Evolutionary conservation across 2,329 filamentous ascomycete genomes (phyloP), one percentile per base, ranked within the genome.

Genomic region (Nemania sp.): DNA sequence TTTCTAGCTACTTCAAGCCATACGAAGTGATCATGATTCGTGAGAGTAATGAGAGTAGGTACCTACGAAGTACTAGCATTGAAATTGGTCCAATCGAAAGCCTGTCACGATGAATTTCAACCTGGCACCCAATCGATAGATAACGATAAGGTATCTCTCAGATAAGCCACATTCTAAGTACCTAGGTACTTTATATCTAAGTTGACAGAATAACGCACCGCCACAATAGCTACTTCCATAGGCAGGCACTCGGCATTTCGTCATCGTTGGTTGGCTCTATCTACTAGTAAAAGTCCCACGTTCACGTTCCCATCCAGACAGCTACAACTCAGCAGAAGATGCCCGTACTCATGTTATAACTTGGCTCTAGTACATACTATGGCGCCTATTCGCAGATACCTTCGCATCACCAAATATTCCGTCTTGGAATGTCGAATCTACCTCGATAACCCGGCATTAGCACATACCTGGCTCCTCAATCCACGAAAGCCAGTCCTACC

Each of bases 351-450:
- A 3, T 25, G 25, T 9, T 43, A 12, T 45, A 21, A 39, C n/a
- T n/a, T n/a, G n/a, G n/a, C n/a, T n/a, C n/a, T n/a, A 50, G 15
- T 3, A 37, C 37, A 35, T 37, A 52, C 45, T 32, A 97, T 97
- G 93, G 90, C 92, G 12, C 93, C 93, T 11, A 86, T 97, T 49
- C 87, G 93, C 60, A 87, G 93, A 69, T 97, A 98, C 74, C 83
- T 98, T 57, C 87, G 94, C 54, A 96, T 98, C 69, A 94, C 90
- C 57, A 93, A 94, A 73, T 91, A 92, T 75, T 97, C 94, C 4
- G 92, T 97, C 34, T 84, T 99, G n/a, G 95, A 99, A 82, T 92
- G 91, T 66, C 92, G 93, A 66, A 95, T 99, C 68, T 98, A 98
- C 76, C 87, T 97, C 48, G 94, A 98, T 66, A 93, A 94, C 69